Base-by-base conservation (phyloP, 768 basidiomycete genomes). In the Tricholoma matsutake region DNA sequence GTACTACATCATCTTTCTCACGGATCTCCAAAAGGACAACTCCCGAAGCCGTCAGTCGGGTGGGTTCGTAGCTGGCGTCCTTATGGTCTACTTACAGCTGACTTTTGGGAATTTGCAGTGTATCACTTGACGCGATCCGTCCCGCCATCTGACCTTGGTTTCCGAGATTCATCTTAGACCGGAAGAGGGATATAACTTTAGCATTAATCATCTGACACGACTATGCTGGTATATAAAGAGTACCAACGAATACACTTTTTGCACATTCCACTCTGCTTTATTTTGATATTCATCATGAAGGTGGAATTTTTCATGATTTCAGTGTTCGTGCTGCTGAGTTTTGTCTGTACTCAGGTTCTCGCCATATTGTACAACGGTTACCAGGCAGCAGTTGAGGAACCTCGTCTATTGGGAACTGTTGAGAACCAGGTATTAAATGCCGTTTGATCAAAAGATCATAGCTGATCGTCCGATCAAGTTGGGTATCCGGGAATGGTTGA, bases 331-430 rank as follows among this genome's bases (percentile, higher is more conserved):
- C 9, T 13, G 25, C 28, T 57, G 18, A 47, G 14, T 3, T 4
- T 14, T 57, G 20, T 35, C 14, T 54, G 28, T 55, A 60, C 7
- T 63, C 34, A 91, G 87, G 75, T 92, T 67, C 82, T 92, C 52
- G 87, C 87, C 69, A 86, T 91, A 67, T 81, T 91, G 53, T 91
- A 90, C 76, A 79, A 81, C 63, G 91, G 90, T 68, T 81, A 79
- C 68, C 67, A 84, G 61, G 84, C 88, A 60, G 89, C 91, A 60
- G 64, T 75, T 64, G 75, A 87, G 65, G 89, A 92, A 73, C 82
- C 87, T 41, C 86, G 89, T 72, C 84, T 92, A 25, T 79, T 92
- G 22, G 92, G 92, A 55, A 91, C 92, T 18, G 80, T 85, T 60
- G 89, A 94, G 74, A 94, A 94, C 75, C 79, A 86, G 80, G 89